Evolutionary conservation across 2,329 filamentous ascomycete genomes (phyloP).

Genomic region (Cladorrhinum sp.): DNA sequence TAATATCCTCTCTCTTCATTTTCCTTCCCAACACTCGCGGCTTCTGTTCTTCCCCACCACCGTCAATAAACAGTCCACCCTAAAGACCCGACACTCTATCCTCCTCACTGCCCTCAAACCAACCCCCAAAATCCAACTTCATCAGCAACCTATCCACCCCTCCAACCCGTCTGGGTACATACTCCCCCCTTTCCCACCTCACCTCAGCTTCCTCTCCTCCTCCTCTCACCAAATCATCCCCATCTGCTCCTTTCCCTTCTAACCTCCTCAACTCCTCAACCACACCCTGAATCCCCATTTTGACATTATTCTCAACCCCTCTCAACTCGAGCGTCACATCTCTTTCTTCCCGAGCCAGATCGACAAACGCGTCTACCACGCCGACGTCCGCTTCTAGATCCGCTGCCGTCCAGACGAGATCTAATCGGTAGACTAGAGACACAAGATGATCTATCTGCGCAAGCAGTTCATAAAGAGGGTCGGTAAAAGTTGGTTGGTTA

Average conservation of each 20-base stretch:
- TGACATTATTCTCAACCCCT: slow-evolving; percentile 61
- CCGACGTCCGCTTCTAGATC: slow-evolving; percentile 82
- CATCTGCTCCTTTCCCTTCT: slow-evolving; percentile 38
- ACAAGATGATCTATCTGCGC: slow-evolving; percentile 78
- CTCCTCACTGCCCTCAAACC: slow-evolving; percentile 42
- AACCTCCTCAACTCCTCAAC: slow-evolving; percentile 52
- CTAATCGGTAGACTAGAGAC: slow-evolving; percentile 70
- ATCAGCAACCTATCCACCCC: slow-evolving; percentile 83
- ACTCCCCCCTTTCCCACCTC: slow-evolving; percentile 48
- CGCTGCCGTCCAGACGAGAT: slow-evolving; percentile 70
- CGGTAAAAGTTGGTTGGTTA: slow-evolving; percentile 60
- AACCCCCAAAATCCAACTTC: slow-evolving; percentile 75
- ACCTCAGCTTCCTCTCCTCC: slow-evolving; percentile 42
- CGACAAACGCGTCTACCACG: slow-evolving; percentile 70
- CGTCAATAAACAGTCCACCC: neutral
- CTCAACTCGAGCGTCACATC: slow-evolving; percentile 64
- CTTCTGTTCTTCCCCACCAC: neutral
- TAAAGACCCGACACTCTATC: slow-evolving; percentile 4
- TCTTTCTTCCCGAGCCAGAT: slow-evolving; percentile 68
- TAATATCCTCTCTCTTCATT: neutral
- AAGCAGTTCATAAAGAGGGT: slow-evolving; percentile 63
- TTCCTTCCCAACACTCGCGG: neutral
- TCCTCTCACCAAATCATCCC: slow-evolving; percentile 39
- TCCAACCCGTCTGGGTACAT: slow-evolving; percentile 68
- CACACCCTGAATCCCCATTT: slow-evolving; percentile 64